Conservation (phyloP, 2,329 filamentous ascomycete genomes). For the Torrubiellomyces zombiae region DNA sequence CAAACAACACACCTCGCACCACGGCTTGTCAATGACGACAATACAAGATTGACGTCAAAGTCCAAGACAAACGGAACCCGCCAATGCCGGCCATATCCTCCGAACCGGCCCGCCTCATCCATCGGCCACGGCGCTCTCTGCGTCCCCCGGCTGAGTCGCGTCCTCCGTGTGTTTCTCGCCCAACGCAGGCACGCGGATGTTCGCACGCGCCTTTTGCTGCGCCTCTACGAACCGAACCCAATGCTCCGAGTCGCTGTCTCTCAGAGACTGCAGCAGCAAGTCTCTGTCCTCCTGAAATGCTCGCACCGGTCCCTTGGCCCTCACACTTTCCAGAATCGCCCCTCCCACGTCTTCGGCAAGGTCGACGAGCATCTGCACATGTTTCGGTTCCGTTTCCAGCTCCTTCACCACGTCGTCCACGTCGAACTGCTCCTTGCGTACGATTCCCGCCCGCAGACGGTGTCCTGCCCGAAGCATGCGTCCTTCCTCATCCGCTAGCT, state of each 20-base stretch:
- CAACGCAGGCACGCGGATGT: slow-evolving; percentile 23
- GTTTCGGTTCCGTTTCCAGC: slow-evolving; percentile 31
- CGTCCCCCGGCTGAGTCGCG: slow-evolving; percentile 9
- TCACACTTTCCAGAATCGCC: slow-evolving; percentile 36
- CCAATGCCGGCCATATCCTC: too few relatives aligned
- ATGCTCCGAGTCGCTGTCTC: slow-evolving; percentile 48
- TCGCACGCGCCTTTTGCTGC: slow-evolving; percentile 41
- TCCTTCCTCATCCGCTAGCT: slow-evolving; percentile 39
- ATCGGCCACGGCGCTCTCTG: slow-evolving; percentile 27
- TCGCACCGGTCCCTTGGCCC: slow-evolving; percentile 40
- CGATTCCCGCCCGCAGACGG: slow-evolving; percentile 35
- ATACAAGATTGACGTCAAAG: too few relatives aligned
- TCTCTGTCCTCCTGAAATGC: slow-evolving; percentile 43
- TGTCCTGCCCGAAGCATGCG: slow-evolving; percentile 38
- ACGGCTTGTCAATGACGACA: too few relatives aligned
- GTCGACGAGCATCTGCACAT: slow-evolving; percentile 36
- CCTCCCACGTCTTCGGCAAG: slow-evolving; percentile 48
- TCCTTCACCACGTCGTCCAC: slow-evolving; percentile 31
- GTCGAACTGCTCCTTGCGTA: slow-evolving; percentile 34
- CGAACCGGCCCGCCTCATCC: too few relatives aligned
- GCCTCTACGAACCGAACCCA: slow-evolving; percentile 46
- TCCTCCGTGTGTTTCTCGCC: slow-evolving; percentile 10
- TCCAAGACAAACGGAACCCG: too few relatives aligned
- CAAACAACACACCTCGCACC: too few relatives aligned
- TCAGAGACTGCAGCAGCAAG: slow-evolving; percentile 29